phyloP scores from a whole-genome alignment of 192 early-diverging fungal genomes.

The Helicostylum pulchrum region DNA sequence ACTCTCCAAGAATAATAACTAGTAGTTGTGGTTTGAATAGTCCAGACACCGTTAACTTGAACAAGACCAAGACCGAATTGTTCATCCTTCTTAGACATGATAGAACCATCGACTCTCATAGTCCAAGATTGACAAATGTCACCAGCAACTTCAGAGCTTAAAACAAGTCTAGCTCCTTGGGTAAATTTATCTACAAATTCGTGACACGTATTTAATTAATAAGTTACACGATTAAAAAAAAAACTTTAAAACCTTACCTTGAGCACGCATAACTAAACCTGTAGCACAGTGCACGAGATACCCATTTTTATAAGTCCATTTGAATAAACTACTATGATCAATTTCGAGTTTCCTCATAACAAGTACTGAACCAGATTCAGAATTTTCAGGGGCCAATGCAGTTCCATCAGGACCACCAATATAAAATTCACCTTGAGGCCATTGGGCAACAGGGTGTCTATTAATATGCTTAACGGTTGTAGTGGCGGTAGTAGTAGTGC shows the following conservation, averaged over 20 bases:
- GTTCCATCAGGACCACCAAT: constrained; percentile 16
- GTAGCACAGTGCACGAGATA: constrained; percentile 26
- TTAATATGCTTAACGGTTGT: not conserved
- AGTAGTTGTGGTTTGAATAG: constrained; percentile 14
- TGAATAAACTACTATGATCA: constrained; percentile 11
- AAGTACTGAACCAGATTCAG: constrained; percentile 18
- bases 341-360: constrained; percentile 8
- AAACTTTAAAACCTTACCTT: constrained; percentile 9
- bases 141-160: constrained; percentile 1
- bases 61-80: constrained; percentile 14
- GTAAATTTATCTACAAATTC: constrained; percentile 6
- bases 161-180: constrained; percentile 17
- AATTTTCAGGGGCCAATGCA: constrained; percentile 13
- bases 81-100: constrained; percentile 9
- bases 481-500: not conserved
- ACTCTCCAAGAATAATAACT: constrained; percentile 15
- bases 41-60: constrained; percentile 8
- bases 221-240: not conserved
- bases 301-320: constrained; percentile 24
- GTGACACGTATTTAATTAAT: not conserved
- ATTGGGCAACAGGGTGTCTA: constrained; percentile 6
- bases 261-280: constrained; percentile 23
- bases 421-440: constrained; percentile 27
- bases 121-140: constrained; percentile 19
- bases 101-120: constrained; percentile 29